phyloP scores from a whole-genome alignment of 306 rosid species.

The Alnus glutinosa region DNA sequence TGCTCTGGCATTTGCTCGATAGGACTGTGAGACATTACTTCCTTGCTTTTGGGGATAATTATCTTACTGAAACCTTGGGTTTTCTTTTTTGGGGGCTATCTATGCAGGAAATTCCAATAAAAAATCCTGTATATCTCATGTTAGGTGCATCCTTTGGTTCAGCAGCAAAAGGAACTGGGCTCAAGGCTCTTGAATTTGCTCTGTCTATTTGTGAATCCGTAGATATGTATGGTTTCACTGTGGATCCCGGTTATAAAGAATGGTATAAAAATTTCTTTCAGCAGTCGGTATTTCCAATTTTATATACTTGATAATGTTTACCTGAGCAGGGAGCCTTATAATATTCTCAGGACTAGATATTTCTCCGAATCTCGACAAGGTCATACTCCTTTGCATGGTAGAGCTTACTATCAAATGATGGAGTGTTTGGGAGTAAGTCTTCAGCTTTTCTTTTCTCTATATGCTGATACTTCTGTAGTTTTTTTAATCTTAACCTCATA shows the following conservation, averaged over 20 bases:
- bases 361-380: slow-evolving; percentile 98
- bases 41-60: slow-evolving; percentile 1
- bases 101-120: slow-evolving; percentile 90
- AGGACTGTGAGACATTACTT: too few relatives aligned
- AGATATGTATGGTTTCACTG: slow-evolving; percentile 99
- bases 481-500: slow-evolving; percentile 18
- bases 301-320: slow-evolving; percentile 20
- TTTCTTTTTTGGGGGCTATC: slow-evolving; percentile 2
- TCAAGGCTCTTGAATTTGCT: slow-evolving; percentile 98
- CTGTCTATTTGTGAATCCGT: slow-evolving; percentile 91
- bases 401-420: slow-evolving; percentile 98
- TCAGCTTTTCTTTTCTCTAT: slow-evolving; percentile 19
- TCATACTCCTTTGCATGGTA: slow-evolving; percentile 93
- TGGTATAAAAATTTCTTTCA: slow-evolving; percentile 50
- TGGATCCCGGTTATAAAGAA: slow-evolving; percentile 98
- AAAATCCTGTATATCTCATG: slow-evolving; percentile 90
- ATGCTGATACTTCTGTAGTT: background rate
- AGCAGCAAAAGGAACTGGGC: slow-evolving; percentile 98
- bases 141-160: slow-evolving; percentile 96
- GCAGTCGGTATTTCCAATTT: slow-evolving; percentile 20
- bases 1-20: slow-evolving; percentile 1
- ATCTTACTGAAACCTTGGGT: slow-evolving; percentile 22
- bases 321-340: slow-evolving; percentile 22
- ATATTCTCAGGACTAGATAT: slow-evolving; percentile 79
- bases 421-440: slow-evolving; percentile 96